Percentiles rank a stretch among this genome's conserved stretches.
These are phyloP conservation scores for Ustilaginoidea virens DNA, from an alignment of 2,329 filamentous ascomycete genomes.

Conservation along the genomic window DNA sequence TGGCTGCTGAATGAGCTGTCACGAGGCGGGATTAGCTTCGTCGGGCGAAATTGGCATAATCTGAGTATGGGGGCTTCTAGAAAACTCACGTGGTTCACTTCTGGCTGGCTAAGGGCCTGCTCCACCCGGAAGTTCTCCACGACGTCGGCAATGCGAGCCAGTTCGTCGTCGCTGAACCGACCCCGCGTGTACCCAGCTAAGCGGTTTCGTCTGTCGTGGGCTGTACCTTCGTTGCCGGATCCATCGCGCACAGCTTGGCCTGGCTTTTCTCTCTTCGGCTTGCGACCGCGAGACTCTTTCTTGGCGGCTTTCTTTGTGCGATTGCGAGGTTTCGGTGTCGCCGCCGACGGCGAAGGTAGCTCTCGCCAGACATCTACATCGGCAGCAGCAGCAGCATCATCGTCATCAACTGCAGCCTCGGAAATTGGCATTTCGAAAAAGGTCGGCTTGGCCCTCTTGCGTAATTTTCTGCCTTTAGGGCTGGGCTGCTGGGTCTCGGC, in stretches of 20 bases:
- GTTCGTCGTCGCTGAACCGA: constrained; percentile 27
- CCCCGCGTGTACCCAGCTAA: constrained; percentile 20
- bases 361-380: constrained; percentile 9
- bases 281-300: constrained; percentile 8
- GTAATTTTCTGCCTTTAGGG: constrained; percentile 10
- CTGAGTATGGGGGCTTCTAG: constrained; percentile 17
- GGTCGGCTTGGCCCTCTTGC: constrained; percentile 34
- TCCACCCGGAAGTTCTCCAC: constrained; percentile 29
- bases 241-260: constrained; percentile 11
- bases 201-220: constrained; percentile 10
- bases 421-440: constrained; percentile 21
- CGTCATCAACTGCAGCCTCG: constrained; percentile 8
- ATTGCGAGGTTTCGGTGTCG: constrained; percentile 14
- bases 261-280: constrained; percentile 7
- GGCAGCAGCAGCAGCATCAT: constrained; percentile 8
- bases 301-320: constrained; percentile 15
- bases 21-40: constrained; percentile 3
- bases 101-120: constrained; percentile 23
- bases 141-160: constrained; percentile 22
- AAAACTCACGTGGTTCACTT: constrained; percentile 32
- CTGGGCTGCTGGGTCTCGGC: constrained; percentile 3
- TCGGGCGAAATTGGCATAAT: constrained; percentile 8
- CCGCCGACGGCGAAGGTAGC: constrained; percentile 18
- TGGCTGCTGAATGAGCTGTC: constrained; percentile 20
- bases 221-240: constrained; percentile 6